phyloP scores from a whole-genome alignment of 371 early-diverging fungal species.

The Actinomortierella wolfii region DNA sequence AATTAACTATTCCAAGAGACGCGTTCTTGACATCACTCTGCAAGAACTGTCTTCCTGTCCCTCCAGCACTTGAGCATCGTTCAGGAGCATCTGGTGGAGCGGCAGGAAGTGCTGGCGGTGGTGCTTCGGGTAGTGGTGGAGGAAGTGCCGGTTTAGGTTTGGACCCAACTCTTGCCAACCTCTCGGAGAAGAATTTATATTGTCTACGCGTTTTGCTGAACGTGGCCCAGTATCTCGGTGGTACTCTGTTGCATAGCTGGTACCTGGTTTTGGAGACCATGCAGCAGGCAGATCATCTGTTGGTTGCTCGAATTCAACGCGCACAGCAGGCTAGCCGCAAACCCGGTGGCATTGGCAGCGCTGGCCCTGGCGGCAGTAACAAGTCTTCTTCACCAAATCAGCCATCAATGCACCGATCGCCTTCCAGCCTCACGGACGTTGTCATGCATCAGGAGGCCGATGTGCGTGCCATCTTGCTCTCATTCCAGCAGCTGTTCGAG shows the following conservation, averaged over 20 bases:
- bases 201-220: conserved; percentile 77
- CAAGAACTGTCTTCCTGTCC: conserved; percentile 71
- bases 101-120: conserved; percentile 11
- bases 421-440: conserved; percentile 15
- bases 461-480: conserved; percentile 55
- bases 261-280: conserved; percentile 86
- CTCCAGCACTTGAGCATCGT: conserved; percentile 52
- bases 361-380: conserved; percentile 1
- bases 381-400: conserved; percentile 12
- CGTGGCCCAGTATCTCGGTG: conserved; percentile 75
- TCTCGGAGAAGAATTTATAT: conserved; percentile 80
- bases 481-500: conserved; percentile 77
- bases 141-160: neutral
- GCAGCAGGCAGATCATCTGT: conserved; percentile 80
- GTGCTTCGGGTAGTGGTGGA: neutral
- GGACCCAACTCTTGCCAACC: conserved; percentile 16
- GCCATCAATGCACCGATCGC: neutral
- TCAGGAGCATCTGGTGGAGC: conserved; percentile 35
- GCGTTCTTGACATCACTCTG: conserved; percentile 86
- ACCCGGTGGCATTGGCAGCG: conserved; percentile 3
- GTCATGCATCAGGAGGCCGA: conserved; percentile 53
- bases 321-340: conserved; percentile 20
- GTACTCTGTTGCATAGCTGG: conserved; percentile 85
- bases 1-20: conserved; percentile 80
- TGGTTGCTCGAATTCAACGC: conserved; percentile 48